Evolutionary conservation across 805 yeast genomes (phyloP), one percentile per base, ranked within the genome.

Genomic region (Yamadazyma sp.): DNA sequence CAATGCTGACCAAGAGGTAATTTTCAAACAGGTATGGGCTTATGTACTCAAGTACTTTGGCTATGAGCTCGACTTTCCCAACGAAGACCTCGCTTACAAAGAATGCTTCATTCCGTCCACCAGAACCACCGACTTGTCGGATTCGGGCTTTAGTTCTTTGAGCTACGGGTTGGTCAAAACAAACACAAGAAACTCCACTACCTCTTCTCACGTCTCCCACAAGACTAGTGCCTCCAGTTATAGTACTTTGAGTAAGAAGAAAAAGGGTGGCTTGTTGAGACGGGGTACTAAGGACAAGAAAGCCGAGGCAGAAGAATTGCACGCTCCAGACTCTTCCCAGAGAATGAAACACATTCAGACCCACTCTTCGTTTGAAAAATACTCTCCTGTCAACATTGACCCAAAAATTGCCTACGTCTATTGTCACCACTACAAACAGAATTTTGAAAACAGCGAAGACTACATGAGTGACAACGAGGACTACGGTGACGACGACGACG

Each of bases 1-100:
- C 24, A 54, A 51, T 28, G 58, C 61, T 2, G 83, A 81, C 16
- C 80, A 84, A 55, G 90, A 84, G 52, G 50, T 71, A 35, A 69
- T 71, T 13, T 60, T 84, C 53, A 85, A 85, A 57, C 86, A 82
- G 51, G 70, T 75, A 4, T 85, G 90, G 89, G 79, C 82, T 34
- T 71, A 78, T 49, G 50, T 79, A 32, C 63, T 84, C 46, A 77
- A 75, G 47, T 75, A 67, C 41, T 71, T 81, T 71, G 88, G 86
- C 4, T 67, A 73, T 50, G 55, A 48, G 0, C 43, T 75, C 13
- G 49, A 49, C 27, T 49, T 68, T 24, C 45, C 55, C 5, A 36
- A 35, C 11, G 56, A 51, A 7, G 71, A 66, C 35, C 35, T 67
- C 21, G 41, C 45, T 17, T 57, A 46, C 39, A 49, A 50, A 23